A percentile compares a stretch with the other conserved stretches of the same genome.
Conservation (phyloP, 805 yeast species). For the Suhomyces sp. region DNA sequence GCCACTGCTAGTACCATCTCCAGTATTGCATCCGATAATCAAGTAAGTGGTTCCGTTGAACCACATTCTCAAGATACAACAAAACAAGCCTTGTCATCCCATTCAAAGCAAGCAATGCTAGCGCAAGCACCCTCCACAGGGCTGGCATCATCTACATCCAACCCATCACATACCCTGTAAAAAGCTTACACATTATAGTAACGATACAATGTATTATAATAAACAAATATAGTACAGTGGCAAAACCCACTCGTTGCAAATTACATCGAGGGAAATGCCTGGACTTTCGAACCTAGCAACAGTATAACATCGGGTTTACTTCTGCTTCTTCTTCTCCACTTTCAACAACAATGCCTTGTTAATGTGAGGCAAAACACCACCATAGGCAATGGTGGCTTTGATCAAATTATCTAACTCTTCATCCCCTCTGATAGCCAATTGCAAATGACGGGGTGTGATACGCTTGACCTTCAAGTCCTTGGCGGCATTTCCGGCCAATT, state of each 20-base stretch:
- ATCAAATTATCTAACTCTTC: slow-evolving; percentile 34
- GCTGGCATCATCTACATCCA: background rate
- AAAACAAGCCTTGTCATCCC: no score
- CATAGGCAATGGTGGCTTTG: slow-evolving; percentile 33
- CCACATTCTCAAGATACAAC: no score
- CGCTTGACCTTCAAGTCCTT: slow-evolving; percentile 34
- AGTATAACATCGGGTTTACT: background rate
- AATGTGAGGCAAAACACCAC: slow-evolving; percentile 36
- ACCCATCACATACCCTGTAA: slow-evolving; percentile 2
- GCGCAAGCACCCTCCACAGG: slow-evolving; percentile 1
- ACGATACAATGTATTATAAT: slow-evolving; percentile 7
- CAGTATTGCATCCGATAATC: slow-evolving; percentile 1
- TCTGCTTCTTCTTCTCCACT: slow-evolving; percentile 28
- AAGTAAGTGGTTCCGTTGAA: no score
- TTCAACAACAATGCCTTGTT: slow-evolving; percentile 34
- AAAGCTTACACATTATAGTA: slow-evolving; percentile 3
- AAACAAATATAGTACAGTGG: slow-evolving; percentile 8
- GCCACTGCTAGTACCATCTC: background rate
- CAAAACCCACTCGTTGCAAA: no score
- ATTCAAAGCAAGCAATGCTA: no score
- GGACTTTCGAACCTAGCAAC: background rate
- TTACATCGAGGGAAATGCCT: background rate
- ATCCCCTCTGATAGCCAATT: slow-evolving; percentile 33
- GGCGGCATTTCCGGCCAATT: slow-evolving; percentile 34
- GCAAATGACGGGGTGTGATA: slow-evolving; percentile 33